Conservation (phyloP, 148 eudicot genomes). For the Rhododendron molle region DNA sequence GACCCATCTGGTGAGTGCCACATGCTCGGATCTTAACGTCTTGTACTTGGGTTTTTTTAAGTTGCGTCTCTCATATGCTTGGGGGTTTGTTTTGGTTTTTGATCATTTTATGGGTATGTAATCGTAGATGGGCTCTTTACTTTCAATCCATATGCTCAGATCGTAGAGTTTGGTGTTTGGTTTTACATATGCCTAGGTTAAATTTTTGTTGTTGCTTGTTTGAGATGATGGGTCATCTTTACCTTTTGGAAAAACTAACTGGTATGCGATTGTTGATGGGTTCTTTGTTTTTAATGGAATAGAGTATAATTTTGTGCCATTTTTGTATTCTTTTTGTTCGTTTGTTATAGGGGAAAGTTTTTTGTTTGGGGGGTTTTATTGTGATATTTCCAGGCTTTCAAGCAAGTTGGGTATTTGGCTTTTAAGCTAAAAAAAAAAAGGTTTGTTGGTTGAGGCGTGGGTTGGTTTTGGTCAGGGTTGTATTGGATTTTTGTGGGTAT, state of each 20-base stretch:
- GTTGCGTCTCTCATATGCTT: neutral
- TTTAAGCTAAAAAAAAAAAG: neutral
- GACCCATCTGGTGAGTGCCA: constrained; percentile 24
- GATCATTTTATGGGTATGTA: neutral
- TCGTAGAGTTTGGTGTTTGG: neutral
- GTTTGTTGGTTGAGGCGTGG: neutral
- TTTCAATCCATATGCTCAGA: neutral
- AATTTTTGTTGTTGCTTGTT: neutral
- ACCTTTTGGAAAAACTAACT: constrained; percentile 3
- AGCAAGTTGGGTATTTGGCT: neutral
- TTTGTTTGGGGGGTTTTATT: constrained; percentile 8
- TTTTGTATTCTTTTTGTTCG: neutral
- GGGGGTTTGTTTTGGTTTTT: neutral
- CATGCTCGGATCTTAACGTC: constrained; percentile 3
- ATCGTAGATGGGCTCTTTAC: neutral
- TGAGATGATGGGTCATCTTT: neutral
- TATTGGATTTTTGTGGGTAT: neutral
- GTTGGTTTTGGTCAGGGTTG: neutral
- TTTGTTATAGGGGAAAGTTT: neutral
- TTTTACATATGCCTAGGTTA: neutral
- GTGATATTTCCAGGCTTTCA: neutral
- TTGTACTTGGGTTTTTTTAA: neutral
- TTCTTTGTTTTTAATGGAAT: constrained; percentile 12
- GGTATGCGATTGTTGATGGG: constrained; percentile 10
- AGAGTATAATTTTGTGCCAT: constrained; percentile 1